phyloP scores from a whole-genome alignment of 2,329 filamentous ascomycete genomes.

The Talaromyces sp. region DNA sequence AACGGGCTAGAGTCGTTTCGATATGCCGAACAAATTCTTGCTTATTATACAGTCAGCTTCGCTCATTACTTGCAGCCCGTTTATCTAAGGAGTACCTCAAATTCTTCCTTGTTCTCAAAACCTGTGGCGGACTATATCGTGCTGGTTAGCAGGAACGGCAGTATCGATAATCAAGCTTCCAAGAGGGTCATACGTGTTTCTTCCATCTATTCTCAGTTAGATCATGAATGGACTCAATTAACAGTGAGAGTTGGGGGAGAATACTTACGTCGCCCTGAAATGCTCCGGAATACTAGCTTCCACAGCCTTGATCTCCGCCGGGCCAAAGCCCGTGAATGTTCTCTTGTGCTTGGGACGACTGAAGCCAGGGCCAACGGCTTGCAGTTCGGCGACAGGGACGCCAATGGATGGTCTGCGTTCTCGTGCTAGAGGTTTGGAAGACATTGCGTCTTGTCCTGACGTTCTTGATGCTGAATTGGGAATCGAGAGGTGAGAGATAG shows the following conservation, averaged over 20 bases:
- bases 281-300: constrained; percentile 89
- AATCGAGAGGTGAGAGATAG: neutral
- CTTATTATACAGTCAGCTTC: constrained; percentile 42
- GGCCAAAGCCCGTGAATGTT: constrained; percentile 91
- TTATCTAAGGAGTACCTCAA: constrained; percentile 51
- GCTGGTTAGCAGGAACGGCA: neutral
- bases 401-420: constrained; percentile 79
- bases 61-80: neutral
- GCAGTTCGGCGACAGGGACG: constrained; percentile 80
- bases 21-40: constrained; percentile 88
- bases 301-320: constrained; percentile 87
- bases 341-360: constrained; percentile 93
- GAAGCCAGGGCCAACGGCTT: constrained; percentile 82
- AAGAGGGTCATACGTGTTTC: constrained; percentile 53
- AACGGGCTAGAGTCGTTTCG: constrained; percentile 92
- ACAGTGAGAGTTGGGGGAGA: neutral
- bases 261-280: constrained; percentile 73
- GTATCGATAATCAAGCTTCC: neutral
- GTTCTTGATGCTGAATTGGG: neutral
- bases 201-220: constrained; percentile 51
- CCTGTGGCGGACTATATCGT: constrained; percentile 57
- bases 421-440: constrained; percentile 39
- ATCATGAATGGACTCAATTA: neutral
- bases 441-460: constrained; percentile 21
- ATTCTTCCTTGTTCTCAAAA: constrained; percentile 78